Percentiles rank a stretch among this genome's conserved stretches.
Evolutionary conservation across 305 asterid species (phyloP).

Genomic region (Fraxinus dipetala): DNA sequence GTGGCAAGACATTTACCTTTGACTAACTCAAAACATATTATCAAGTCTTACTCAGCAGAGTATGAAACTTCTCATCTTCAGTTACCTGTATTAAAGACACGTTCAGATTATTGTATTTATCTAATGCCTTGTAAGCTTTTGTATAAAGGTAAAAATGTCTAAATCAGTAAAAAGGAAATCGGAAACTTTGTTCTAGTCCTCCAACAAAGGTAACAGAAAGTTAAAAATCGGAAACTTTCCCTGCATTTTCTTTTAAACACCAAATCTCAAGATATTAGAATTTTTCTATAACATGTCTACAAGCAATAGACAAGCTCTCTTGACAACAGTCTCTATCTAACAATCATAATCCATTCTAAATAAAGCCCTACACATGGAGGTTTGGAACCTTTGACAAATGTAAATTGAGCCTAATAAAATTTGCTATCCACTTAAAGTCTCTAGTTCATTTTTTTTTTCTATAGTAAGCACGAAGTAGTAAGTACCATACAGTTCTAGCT

Average conservation of each 20-base stretch:
- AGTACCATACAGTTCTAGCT: not conserved
- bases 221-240: not conserved
- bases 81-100: conserved; percentile 3
- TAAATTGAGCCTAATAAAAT: not conserved
- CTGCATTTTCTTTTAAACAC: not conserved
- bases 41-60: not conserved
- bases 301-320: not conserved
- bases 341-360: not conserved
- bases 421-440: not conserved
- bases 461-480: not conserved
- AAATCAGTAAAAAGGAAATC: not conserved
- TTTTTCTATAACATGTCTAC: not conserved
- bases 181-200: not conserved
- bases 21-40: not conserved
- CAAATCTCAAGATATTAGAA: not conserved
- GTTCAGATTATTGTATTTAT: not conserved
- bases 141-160: not conserved
- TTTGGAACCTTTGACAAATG: not conserved
- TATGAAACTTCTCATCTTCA: conserved; percentile 14
- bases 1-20: not conserved
- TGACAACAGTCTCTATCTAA: not conserved
- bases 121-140: not conserved
- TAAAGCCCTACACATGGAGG: not conserved
- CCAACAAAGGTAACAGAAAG: not conserved
- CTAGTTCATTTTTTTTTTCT: not conserved